Evolutionary conservation across 768 basidiomycete species (phyloP).

Genomic region (Coprinopsis cinerea): DNA sequence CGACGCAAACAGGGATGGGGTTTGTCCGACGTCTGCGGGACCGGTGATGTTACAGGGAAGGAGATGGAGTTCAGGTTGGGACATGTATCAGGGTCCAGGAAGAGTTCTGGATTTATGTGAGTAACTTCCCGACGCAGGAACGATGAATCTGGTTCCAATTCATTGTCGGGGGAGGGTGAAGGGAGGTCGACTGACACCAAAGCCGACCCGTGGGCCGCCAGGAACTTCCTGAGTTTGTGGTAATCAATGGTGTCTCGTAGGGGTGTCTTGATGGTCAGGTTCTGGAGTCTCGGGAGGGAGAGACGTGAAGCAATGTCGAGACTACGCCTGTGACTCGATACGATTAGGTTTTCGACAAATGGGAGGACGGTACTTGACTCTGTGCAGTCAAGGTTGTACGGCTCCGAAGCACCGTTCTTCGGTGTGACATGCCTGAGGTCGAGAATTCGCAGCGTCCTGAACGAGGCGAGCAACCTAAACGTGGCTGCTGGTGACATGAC

Average conservation of each 20-base stretch:
- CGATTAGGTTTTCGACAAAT: slow-evolving; percentile 35
- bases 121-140: slow-evolving; percentile 20
- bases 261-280: slow-evolving; percentile 34
- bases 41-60: slow-evolving; percentile 34
- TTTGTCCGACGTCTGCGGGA: slow-evolving; percentile 17
- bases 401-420: background rate
- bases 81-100: slow-evolving; percentile 36
- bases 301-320: slow-evolving; percentile 33
- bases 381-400: slow-evolving; percentile 4
- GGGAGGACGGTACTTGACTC: slow-evolving; percentile 29
- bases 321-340: slow-evolving; percentile 33
- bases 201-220: slow-evolving; percentile 35
- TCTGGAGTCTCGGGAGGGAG: slow-evolving; percentile 35
- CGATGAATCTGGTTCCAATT: slow-evolving; percentile 26
- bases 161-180: slow-evolving; percentile 27
- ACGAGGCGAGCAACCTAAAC: slow-evolving; percentile 35
- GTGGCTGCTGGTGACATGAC: slow-evolving; percentile 19
- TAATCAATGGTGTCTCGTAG: slow-evolving; percentile 15
- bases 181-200: slow-evolving; percentile 37
- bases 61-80: slow-evolving; percentile 40
- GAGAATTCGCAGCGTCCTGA: slow-evolving; percentile 35
- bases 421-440: slow-evolving; percentile 39
- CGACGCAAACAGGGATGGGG: slow-evolving; percentile 35
- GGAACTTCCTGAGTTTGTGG: slow-evolving; percentile 28
- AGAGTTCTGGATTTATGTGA: slow-evolving; percentile 35